Base-by-base conservation (phyloP, 148 eudicot genomes). In the Polygonum maritimum region DNA sequence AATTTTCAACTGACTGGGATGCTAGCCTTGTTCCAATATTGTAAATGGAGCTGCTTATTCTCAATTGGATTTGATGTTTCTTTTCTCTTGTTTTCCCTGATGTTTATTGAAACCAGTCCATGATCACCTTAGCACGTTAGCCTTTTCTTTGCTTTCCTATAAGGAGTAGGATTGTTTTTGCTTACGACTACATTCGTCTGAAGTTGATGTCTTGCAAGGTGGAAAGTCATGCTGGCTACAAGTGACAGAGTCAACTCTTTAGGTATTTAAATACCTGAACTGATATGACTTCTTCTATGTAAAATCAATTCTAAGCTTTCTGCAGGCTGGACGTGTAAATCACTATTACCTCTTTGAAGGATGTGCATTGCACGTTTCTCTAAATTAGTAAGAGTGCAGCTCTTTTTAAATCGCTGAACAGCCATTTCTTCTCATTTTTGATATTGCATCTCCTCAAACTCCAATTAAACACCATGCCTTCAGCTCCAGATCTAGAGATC, bases 261-360 rank as follows among this genome's bases (percentile, higher is more conserved):
- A 8, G 36, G 21, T 33, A 67, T 67, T 67, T 35, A 14, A 67
- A 67, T 67, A 36, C 36, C 4, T 67, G 71, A 67, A 15, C 71
- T 67, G 21, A 35, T 36, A 15, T 35, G 71, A 67, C 71, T 67
- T 67, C 71, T 67, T 12, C 31, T 35, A 21, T 67, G 71, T 65
- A 67, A 67, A 35, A 67, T 67, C 71, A 67, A 44, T 67, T 36
- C 10, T 36, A 67, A 60, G 44, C 19, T 67, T 14, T 67, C 71
- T 67, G 71, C 71, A 67, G 71, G 71, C 71, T 36, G 45, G 40
- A 67, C 71, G 71, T 67, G 71, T 36, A 67, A 36, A 35, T 67
- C 71, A 67, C 71, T 36, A 35, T 67, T 35, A 60, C 31, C 7
- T 9, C 18, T 44, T 36, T 38, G 9, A 35, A 38, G 71, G 41